A percentile compares a stretch with the other conserved stretches of the same genome.
phyloP scores from a whole-genome alignment of 495 filamentous ascomycete genomes.

The Haplographium delicatum region DNA sequence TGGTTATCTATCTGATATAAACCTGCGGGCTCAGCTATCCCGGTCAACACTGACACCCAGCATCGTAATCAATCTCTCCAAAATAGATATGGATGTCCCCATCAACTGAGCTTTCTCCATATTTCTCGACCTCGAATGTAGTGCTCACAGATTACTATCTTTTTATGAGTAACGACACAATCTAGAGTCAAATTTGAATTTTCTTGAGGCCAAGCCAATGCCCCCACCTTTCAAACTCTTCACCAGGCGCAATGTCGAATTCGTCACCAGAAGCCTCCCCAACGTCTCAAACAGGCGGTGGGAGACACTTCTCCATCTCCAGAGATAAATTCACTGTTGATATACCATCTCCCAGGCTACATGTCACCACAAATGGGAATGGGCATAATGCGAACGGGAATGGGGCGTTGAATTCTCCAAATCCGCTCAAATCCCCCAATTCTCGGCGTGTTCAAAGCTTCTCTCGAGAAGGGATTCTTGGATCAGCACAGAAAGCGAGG shows the following conservation, averaged over 20 bases:
- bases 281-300: constrained; percentile 13
- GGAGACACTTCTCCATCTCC: constrained; percentile 21
- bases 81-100: constrained; percentile 15
- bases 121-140: neutral
- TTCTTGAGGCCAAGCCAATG: constrained; percentile 13
- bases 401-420: constrained; percentile 20
- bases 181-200: neutral
- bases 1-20: constrained; percentile 1
- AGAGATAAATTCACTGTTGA: constrained; percentile 23
- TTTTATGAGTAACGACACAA: neutral
- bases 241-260: constrained; percentile 21
- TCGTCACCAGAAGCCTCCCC: constrained; percentile 22
- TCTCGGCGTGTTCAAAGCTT: constrained; percentile 42
- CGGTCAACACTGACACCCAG: constrained; percentile 16
- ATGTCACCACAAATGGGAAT: constrained; percentile 18
- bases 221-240: neutral
- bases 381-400: constrained; percentile 14
- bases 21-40: constrained; percentile 8
- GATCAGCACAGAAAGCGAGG: constrained; percentile 51
- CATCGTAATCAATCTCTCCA: constrained; percentile 20
- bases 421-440: constrained; percentile 45
- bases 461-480: constrained; percentile 52
- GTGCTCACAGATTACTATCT: neutral
- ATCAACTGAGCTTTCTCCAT: constrained; percentile 2
- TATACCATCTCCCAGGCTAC: constrained; percentile 18